These are phyloP conservation scores for Skeletonema costatum DNA, from an alignment of 108 stramenopile genomes.

Conservation along the genomic window DNA sequence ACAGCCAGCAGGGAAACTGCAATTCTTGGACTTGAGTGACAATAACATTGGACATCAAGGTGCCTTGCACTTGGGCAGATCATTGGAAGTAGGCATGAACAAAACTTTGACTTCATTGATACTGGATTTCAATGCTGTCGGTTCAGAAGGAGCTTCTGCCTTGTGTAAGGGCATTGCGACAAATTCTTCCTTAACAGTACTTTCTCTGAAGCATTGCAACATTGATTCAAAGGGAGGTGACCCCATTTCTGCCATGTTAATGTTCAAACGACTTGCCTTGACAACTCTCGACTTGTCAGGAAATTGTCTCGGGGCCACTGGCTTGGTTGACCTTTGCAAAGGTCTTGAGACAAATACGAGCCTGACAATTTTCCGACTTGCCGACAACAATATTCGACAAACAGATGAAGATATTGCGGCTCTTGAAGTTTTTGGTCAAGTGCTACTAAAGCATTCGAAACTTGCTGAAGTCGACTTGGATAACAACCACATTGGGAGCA, in stretches of 20 bases:
- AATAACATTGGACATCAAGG: conserved; percentile 49
- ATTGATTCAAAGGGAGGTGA: conserved; percentile 35
- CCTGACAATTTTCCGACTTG: conserved; percentile 38
- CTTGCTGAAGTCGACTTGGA: conserved; percentile 44
- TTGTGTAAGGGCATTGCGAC: conserved; percentile 64
- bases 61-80: conserved; percentile 48
- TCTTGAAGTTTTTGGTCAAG: conserved; percentile 36
- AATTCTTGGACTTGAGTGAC: conserved; percentile 55
- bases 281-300: conserved; percentile 42
- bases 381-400: conserved; percentile 49
- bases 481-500: conserved; percentile 54
- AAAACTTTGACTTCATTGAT: conserved; percentile 43
- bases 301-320: conserved; percentile 43
- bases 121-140: conserved; percentile 60
- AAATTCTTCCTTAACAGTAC: conserved; percentile 55
- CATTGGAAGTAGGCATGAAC: conserved; percentile 52
- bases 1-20: conserved; percentile 35
- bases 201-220: conserved; percentile 52
- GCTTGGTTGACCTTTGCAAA: conserved; percentile 36
- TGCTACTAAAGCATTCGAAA: conserved; percentile 21
- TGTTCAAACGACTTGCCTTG: conserved; percentile 37
- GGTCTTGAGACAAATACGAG: conserved; percentile 45
- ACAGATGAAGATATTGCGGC: conserved; percentile 34
- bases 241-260: conserved; percentile 49
- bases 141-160: conserved; percentile 43